Percentiles rank a stretch among this genome's conserved stretches.
Conservation (phyloP, 2,329 filamentous ascomycete genomes). For the Aspergillus sp. region DNA sequence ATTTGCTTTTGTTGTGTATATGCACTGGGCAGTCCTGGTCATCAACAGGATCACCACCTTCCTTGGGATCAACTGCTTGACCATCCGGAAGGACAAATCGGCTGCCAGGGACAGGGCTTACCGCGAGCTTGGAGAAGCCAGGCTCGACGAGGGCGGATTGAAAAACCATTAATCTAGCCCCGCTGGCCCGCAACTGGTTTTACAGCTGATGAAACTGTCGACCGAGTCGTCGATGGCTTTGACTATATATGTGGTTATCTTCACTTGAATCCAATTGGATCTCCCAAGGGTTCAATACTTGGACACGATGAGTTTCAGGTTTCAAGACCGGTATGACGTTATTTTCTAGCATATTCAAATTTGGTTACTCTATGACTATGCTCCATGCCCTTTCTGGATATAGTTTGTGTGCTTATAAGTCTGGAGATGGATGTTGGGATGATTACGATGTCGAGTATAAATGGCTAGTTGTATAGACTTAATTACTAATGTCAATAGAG, state of each 20-base stretch:
- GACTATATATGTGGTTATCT: too few relatives aligned
- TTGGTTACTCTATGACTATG: not conserved
- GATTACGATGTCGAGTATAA: not conserved
- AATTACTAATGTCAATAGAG: not conserved
- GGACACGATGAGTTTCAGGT: too few relatives aligned
- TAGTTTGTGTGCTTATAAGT: not conserved
- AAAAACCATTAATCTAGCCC: constrained; percentile 12
- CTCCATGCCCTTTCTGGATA: not conserved
- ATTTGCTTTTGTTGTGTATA: constrained; percentile 79
- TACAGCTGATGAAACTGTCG: not conserved
- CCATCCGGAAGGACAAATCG: constrained; percentile 50
- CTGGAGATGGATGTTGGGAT: not conserved
- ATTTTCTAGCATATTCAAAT: not conserved
- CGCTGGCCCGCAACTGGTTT: not conserved
- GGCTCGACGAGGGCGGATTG: constrained; percentile 6
- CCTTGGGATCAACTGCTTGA: constrained; percentile 88
- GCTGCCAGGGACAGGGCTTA: constrained; percentile 28
- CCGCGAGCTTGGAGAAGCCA: constrained; percentile 25
- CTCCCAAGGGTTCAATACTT: too few relatives aligned
- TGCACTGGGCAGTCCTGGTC: constrained; percentile 84
- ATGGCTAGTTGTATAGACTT: not conserved
- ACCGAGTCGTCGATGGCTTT: too few relatives aligned
- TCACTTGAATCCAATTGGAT: too few relatives aligned
- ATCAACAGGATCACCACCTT: constrained; percentile 86
- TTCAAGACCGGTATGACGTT: not conserved